Evolutionary conservation across 768 basidiomycete genomes (phyloP).

Genomic region (Russula lepida): DNA sequence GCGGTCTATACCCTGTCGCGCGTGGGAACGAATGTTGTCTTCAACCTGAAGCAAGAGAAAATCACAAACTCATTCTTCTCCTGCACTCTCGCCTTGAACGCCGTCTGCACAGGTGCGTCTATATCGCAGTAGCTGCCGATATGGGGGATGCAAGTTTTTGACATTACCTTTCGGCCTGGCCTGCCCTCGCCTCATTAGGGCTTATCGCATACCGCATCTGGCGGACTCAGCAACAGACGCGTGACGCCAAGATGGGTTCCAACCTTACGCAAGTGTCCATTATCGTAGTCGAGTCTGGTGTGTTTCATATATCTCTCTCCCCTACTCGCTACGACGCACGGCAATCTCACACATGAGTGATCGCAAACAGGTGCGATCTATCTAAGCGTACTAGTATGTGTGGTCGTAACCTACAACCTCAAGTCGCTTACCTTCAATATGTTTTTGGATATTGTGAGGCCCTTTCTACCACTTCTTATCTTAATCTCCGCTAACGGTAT

Average conservation of each 20-base stretch:
- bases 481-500: slow-evolving; percentile 9
- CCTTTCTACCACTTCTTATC: background rate
- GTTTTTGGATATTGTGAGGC: slow-evolving; percentile 17
- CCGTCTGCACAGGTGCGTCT: slow-evolving; percentile 13
- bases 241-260: slow-evolving; percentile 17
- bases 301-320: background rate
- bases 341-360: background rate
- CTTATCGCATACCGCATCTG: slow-evolving; percentile 19
- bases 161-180: background rate
- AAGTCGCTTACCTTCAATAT: slow-evolving; percentile 14
- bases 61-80: slow-evolving; percentile 18
- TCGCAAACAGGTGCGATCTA: slow-evolving; percentile 13
- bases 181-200: background rate
- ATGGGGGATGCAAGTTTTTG: background rate
- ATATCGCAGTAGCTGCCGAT: background rate
- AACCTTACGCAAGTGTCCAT: slow-evolving; percentile 11
- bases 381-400: slow-evolving; percentile 1
- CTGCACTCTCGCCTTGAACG: slow-evolving; percentile 17
- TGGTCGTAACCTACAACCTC: background rate
- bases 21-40: background rate
- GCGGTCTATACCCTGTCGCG: slow-evolving; percentile 9
- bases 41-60: slow-evolving; percentile 8
- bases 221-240: slow-evolving; percentile 14
- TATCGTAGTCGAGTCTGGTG: slow-evolving; percentile 18
- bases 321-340: background rate